phyloP scores from a whole-genome alignment of 164 flowering plant genomes.

The Vitis vinifera region ASM3070453v1 NC_081808.1:10569001-10569500 shows the following conservation, averaged over 20 bases:
- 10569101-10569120: too few relatives aligned
- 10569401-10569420: background rate
- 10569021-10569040: slow-evolving; percentile 49
- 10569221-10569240: slow-evolving; percentile 97
- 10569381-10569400: background rate
- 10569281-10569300: slow-evolving; percentile 94
- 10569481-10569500: slow-evolving; percentile 86
- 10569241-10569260: slow-evolving; percentile 86
- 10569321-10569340: background rate
- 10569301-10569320: slow-evolving; percentile 82
- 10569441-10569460: slow-evolving; percentile 85
- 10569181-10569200: slow-evolving; percentile 28
- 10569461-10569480: slow-evolving; percentile 80
- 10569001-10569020: slow-evolving; percentile 26
- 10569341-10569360: background rate
- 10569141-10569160: background rate
- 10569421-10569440: slow-evolving; percentile 42
- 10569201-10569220: slow-evolving; percentile 80
- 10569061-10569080: slow-evolving; percentile 1
- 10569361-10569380: background rate
- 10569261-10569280: slow-evolving; percentile 73
- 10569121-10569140: too few relatives aligned
- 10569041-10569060: slow-evolving; percentile 59
- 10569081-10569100: background rate
- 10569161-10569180: background rate